Base-by-base conservation (phyloP, 306 rosid species). In the Quercus gilva region DNA sequence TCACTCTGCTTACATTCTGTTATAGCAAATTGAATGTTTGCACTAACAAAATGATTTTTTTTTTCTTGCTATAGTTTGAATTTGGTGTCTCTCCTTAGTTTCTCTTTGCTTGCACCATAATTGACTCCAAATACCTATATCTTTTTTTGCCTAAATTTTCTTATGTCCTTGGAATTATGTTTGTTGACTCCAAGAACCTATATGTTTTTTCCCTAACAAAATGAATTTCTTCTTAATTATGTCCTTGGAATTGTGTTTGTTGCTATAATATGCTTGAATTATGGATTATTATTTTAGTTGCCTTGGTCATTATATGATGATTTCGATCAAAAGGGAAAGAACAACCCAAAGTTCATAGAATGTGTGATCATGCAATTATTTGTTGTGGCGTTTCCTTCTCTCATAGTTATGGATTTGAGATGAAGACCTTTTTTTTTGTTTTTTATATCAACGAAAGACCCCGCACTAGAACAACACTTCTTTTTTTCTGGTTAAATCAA, bases 301-400 rank as follows among this genome's bases (percentile, higher is more conserved):
- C 57, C 78, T 78, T 67, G 43, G 6, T 78, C 75, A 17, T 85
- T 88, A 76, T 91, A 96, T 97, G 96, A 93, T 55, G 99, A 96
- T 78, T 76, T 37, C 41, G 6, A 33, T 94, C 18, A 93, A 49
- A 85, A 93, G 81, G 71, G 93, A 86, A 43, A 87, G 94, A 75
- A 85, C 93, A 1, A 80, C 85, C 1, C 90, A 90, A 85, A 55
- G 78, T 78, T 96, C 96, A 79, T 96, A 96, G 86, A 77, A n/a
- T 41, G 93, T 89, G 25, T 91, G 82, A 89, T 58, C 72, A 55
- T 56, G 41, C 78, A 72, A 52, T 71, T 56, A 35, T 75, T 69
- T 78, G 81, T 72, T 33, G 20, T 72, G 56, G 15, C 6, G 23
- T 19, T 73, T 82, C 78, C 76, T 37, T 77, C 86, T 70, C 73